A percentile compares a stretch with the other conserved stretches of the same genome.
Evolutionary conservation across 2,329 filamentous ascomycete species (phyloP).

Genomic region (Penicillium psychrosexuale): DNA sequence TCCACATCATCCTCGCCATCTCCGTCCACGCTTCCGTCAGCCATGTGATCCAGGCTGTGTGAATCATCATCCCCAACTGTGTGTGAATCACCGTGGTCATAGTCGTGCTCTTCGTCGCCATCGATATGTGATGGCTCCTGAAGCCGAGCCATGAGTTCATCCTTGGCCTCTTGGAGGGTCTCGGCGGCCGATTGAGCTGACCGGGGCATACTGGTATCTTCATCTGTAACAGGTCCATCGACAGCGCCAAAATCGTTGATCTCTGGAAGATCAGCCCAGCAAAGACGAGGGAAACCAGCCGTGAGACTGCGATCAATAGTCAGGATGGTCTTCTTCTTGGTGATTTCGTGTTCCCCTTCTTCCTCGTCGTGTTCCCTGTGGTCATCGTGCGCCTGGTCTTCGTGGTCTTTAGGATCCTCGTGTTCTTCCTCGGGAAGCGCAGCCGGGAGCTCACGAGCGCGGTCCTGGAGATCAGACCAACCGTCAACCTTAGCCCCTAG

Average conservation of each 20-base stretch:
- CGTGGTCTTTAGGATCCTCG: neutral
- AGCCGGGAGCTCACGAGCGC: slow-evolving; percentile 37
- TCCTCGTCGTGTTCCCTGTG: slow-evolving; percentile 32
- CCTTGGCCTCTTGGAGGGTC: slow-evolving; percentile 51
- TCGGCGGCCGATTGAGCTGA: slow-evolving; percentile 49
- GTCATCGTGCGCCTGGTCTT: slow-evolving; percentile 25
- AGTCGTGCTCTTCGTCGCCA: slow-evolving; percentile 36
- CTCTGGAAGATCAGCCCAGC: slow-evolving; percentile 46
- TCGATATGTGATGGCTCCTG: slow-evolving; percentile 46
- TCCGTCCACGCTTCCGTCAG: slow-evolving; percentile 47
- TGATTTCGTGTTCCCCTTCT: slow-evolving; percentile 25
- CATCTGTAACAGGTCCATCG: slow-evolving; percentile 42
- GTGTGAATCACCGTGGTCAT: slow-evolving; percentile 42
- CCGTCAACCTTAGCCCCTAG: slow-evolving; percentile 46
- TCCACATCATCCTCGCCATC: slow-evolving; percentile 55
- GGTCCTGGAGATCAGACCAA: slow-evolving; percentile 43
- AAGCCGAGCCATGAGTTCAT: slow-evolving; percentile 50
- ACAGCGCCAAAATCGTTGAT: slow-evolving; percentile 40
- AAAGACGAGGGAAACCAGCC: slow-evolving; percentile 40
- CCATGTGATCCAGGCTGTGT: slow-evolving; percentile 43
- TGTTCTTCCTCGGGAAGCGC: slow-evolving; percentile 34
- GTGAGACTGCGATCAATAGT: slow-evolving; percentile 42
- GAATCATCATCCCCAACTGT: slow-evolving; percentile 44
- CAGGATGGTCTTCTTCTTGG: slow-evolving; percentile 42
- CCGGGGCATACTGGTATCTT: slow-evolving; percentile 47